Conservation (phyloP, 2,329 filamentous ascomycete genomes). For the Aspergillus pseudoviridinutans region DNA sequence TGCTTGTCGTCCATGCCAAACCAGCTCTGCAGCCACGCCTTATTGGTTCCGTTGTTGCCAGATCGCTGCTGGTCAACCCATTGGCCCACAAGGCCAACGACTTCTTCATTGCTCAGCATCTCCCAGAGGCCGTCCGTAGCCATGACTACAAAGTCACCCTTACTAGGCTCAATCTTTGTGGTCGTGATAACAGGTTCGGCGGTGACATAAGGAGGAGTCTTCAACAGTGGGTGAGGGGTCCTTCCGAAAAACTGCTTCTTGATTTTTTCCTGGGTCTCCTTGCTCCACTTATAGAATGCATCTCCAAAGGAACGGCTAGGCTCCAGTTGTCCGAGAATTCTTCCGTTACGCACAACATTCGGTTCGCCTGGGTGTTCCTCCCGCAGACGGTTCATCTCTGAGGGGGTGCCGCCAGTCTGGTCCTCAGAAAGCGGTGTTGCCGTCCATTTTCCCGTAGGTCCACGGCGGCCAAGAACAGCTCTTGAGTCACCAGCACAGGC, state of each 20-base stretch:
- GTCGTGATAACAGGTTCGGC: constrained; percentile 93
- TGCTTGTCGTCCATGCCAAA: constrained; percentile 51
- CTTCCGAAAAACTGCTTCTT: constrained; percentile 85
- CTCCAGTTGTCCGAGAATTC: constrained; percentile 87
- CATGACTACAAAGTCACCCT: constrained; percentile 92
- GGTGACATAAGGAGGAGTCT: constrained; percentile 94
- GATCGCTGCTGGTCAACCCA: constrained; percentile 79
- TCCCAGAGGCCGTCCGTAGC: constrained; percentile 98
- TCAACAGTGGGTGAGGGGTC: constrained; percentile 69
- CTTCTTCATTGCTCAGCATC: constrained; percentile 98
- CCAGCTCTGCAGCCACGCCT: constrained; percentile 71
- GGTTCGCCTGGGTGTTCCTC: constrained; percentile 86
- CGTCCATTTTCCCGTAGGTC: constrained; percentile 79
- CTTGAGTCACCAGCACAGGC: constrained; percentile 96
- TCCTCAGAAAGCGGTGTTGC: constrained; percentile 87
- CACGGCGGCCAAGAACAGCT: constrained; percentile 81
- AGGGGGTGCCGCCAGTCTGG: constrained; percentile 85
- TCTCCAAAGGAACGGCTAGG: constrained; percentile 94
- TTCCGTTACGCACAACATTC: constrained; percentile 80
- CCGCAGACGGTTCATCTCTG: constrained; percentile 77
- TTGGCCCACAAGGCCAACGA: constrained; percentile 90
- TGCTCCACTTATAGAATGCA: constrained; percentile 93
- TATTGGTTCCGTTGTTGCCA: constrained; percentile 35
- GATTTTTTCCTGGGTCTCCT: constrained; percentile 76
- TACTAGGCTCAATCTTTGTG: constrained; percentile 81